Percentiles rank a stretch among this genome's conserved stretches.
Conservation (phyloP, 441 rosid species). For the Adansonia gregorii region DNA sequence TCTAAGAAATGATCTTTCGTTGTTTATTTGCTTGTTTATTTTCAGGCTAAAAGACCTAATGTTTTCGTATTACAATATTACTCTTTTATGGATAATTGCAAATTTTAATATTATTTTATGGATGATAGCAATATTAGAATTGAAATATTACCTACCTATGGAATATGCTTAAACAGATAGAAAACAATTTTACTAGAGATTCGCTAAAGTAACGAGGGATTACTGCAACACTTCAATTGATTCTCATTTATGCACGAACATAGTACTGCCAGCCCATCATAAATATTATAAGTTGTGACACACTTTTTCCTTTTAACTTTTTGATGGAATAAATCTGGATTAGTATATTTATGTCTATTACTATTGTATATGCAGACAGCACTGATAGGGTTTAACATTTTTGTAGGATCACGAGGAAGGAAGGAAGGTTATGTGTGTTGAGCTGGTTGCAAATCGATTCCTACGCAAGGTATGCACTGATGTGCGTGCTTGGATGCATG, state of each 20-base stretch:
- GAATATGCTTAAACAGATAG: neutral
- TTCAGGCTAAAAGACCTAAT: neutral
- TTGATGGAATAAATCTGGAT: neutral
- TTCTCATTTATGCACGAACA: neutral
- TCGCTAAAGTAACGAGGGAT: neutral
- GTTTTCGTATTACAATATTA: neutral
- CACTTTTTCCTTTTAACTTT: neutral
- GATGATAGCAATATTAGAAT: neutral
- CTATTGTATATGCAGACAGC: neutral
- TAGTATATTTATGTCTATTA: neutral
- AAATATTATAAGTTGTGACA: neutral
- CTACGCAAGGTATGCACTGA: conserved; percentile 71
- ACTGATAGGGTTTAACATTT: conserved; percentile 20
- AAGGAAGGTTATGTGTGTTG: conserved; percentile 76
- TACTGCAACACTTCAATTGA: neutral
- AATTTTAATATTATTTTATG: neutral
- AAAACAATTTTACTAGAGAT: neutral
- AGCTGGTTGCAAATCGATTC: conserved; percentile 88
- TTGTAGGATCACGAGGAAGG: conserved; percentile 57
- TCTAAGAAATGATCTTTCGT: neutral
- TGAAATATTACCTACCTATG: neutral
- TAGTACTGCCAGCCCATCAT: neutral
- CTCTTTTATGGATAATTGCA: conserved; percentile 1
- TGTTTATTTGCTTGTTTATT: neutral
- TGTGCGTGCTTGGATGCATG: conserved; percentile 13